Evolutionary conservation across 2,329 filamentous ascomycete species (phyloP).

Genomic region (Fusarium poae): DNA sequence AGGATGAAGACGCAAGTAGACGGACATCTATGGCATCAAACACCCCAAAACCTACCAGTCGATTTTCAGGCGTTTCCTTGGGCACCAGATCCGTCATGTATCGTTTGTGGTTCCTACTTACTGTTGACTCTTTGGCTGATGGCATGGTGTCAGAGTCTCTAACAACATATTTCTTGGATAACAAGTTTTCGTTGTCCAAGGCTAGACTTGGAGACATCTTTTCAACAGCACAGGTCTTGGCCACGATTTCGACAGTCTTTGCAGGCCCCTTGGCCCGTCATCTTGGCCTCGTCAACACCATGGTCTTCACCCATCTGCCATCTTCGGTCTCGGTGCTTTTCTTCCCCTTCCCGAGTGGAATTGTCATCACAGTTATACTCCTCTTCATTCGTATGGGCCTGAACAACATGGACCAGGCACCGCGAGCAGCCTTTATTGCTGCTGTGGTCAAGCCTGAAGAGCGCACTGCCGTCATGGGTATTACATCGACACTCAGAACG

Average conservation of each 20-base stretch:
- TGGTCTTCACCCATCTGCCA: constrained; percentile 72
- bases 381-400: constrained; percentile 71
- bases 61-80: constrained; percentile 67
- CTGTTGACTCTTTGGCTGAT: constrained; percentile 74
- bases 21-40: constrained; percentile 10
- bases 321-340: constrained; percentile 71
- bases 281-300: constrained; percentile 74
- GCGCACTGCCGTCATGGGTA: constrained; percentile 77
- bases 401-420: constrained; percentile 78
- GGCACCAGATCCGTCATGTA: constrained; percentile 71
- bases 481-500: constrained; percentile 72
- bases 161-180: constrained; percentile 70
- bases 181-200: constrained; percentile 68
- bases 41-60: constrained; percentile 48
- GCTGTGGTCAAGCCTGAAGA: constrained; percentile 74
- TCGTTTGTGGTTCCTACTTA: constrained; percentile 74
- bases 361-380: constrained; percentile 66
- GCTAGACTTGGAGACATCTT: constrained; percentile 71
- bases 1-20: constrained; percentile 21
- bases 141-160: constrained; percentile 72
- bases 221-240: constrained; percentile 66
- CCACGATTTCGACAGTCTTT: constrained; percentile 66
- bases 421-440: constrained; percentile 74
- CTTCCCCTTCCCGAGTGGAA: constrained; percentile 66
- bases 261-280: constrained; percentile 68